Percentiles rank a stretch among this genome's conserved stretches.
phyloP scores from a whole-genome alignment of 139 green algal species.

The Zygnema circumcarinatum region DNA sequence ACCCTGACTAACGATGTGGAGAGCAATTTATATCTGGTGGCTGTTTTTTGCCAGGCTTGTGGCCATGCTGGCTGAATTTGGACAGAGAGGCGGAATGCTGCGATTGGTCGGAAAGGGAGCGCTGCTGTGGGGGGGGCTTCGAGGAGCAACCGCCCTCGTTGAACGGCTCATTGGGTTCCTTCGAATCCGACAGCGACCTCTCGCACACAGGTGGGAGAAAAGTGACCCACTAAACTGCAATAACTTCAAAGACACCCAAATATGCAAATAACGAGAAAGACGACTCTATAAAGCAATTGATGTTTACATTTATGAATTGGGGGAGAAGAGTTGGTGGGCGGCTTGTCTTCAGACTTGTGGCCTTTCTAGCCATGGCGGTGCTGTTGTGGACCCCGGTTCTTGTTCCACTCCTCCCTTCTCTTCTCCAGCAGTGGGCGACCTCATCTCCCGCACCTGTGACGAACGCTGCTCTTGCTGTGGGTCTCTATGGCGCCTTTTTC shows the following conservation, averaged over 20 bases:
- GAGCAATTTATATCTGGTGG: no score
- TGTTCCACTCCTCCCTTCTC: conserved; percentile 37
- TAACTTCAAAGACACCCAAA: no score
- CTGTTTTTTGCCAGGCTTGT: no score
- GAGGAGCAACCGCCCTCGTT: conserved; percentile 14
- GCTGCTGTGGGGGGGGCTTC: conserved; percentile 41
- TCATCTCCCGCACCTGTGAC: conserved; percentile 2
- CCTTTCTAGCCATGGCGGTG: conserved; percentile 33
- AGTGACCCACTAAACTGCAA: not conserved
- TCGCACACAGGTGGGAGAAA: conserved; percentile 24
- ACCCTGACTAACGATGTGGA: no score
- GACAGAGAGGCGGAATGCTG: conserved; percentile 48
- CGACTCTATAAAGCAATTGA: no score
- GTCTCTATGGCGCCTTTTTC: conserved; percentile 51
- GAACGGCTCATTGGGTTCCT: conserved; percentile 44
- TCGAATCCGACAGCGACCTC: conserved; percentile 5
- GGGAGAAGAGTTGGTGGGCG: not conserved
- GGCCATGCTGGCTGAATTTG: conserved; percentile 33
- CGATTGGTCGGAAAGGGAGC: conserved; percentile 51
- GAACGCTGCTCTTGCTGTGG: conserved; percentile 36
- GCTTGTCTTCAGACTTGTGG: conserved; percentile 17
- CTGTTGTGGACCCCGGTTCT: conserved; percentile 44
- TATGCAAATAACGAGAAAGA: no score
- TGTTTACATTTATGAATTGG: no score
- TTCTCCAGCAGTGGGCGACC: conserved; percentile 44